Evolutionary conservation across 805 yeast genomes (phyloP).

Genomic region (Scheffersomyces spartinae): DNA sequence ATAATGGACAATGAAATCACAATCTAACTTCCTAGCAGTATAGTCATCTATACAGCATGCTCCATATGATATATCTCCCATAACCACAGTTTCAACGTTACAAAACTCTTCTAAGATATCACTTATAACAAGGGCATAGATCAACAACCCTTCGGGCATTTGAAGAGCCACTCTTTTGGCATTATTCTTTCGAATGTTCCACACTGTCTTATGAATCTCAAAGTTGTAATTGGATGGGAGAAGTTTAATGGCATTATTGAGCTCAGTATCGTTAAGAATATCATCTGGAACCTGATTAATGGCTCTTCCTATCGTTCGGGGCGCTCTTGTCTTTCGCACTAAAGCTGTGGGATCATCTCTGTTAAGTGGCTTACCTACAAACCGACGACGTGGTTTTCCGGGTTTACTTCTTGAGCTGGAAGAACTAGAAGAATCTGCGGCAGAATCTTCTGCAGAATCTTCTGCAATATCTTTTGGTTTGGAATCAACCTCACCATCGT

Average conservation of each 20-base stretch:
- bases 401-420: too few species aligned
- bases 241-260: constrained; percentile 73
- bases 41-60: constrained; percentile 97
- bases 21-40: constrained; percentile 84
- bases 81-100: constrained; percentile 72
- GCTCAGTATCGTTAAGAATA: constrained; percentile 64
- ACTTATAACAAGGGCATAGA: constrained; percentile 79
- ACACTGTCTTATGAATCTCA: constrained; percentile 90
- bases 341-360: too few species aligned
- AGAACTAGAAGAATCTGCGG: too few species aligned
- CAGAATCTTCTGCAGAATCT: too few species aligned
- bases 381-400: background rate
- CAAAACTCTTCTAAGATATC: constrained; percentile 92
- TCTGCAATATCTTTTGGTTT: too few species aligned
- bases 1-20: constrained; percentile 91
- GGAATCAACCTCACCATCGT: too few species aligned
- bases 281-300: constrained; percentile 85
- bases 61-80: constrained; percentile 99
- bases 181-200: constrained; percentile 69
- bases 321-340: constrained; percentile 9
- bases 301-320: constrained; percentile 41
- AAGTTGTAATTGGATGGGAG: constrained; percentile 90
- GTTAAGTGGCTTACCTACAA: too few species aligned
- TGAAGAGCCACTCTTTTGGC: constrained; percentile 87
- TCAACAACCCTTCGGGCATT: constrained; percentile 93